A percentile compares a stretch with the other conserved stretches of the same genome.
Conservation (phyloP, 805 yeast species). For the Lachancea sp. region DNA sequence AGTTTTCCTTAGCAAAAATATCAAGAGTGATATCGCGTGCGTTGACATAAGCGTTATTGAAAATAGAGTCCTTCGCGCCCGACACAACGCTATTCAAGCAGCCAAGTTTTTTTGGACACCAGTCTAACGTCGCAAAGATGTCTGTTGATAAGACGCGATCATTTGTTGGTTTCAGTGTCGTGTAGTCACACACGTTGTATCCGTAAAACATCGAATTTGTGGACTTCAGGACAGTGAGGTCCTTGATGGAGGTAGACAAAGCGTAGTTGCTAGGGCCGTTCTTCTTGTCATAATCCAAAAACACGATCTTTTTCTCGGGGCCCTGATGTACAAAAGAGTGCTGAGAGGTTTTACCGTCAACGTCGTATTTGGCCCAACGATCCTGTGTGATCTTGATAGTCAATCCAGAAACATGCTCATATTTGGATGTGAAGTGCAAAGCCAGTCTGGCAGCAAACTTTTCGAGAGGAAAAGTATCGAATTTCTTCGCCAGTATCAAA, state of each 20-base stretch:
- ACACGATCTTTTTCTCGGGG: constrained; percentile 65
- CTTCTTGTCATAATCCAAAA: constrained; percentile 44
- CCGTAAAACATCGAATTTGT: constrained; percentile 93
- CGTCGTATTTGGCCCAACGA: constrained; percentile 72
- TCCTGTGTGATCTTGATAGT: constrained; percentile 62
- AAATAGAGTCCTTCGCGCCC: constrained; percentile 53
- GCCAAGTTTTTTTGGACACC: constrained; percentile 45
- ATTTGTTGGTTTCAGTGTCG: constrained; percentile 73
- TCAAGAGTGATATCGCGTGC: constrained; percentile 69
- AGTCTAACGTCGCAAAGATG: constrained; percentile 67
- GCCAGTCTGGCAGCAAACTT: constrained; percentile 81
- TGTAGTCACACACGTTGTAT: constrained; percentile 78
- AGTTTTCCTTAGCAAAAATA: constrained; percentile 75
- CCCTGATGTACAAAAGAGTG: constrained; percentile 87
- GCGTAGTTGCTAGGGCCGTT: constrained; percentile 43
- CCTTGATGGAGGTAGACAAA: constrained; percentile 66
- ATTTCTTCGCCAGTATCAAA: constrained; percentile 71
- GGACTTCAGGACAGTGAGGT: constrained; percentile 77
- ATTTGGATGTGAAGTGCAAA: constrained; percentile 70
- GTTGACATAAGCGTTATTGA: constrained; percentile 55
- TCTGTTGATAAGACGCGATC: constrained; percentile 89
- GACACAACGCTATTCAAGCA: constrained; percentile 44
- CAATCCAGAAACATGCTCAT: constrained; percentile 68
- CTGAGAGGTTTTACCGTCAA: constrained; percentile 67
- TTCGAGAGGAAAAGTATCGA: constrained; percentile 87